Percentiles rank a stretch among this genome's conserved stretches.
These are phyloP conservation scores for Phalaenopsis aphrodite DNA, from an alignment of 106 monocot genomes.

Conservation along the genomic window DNA sequence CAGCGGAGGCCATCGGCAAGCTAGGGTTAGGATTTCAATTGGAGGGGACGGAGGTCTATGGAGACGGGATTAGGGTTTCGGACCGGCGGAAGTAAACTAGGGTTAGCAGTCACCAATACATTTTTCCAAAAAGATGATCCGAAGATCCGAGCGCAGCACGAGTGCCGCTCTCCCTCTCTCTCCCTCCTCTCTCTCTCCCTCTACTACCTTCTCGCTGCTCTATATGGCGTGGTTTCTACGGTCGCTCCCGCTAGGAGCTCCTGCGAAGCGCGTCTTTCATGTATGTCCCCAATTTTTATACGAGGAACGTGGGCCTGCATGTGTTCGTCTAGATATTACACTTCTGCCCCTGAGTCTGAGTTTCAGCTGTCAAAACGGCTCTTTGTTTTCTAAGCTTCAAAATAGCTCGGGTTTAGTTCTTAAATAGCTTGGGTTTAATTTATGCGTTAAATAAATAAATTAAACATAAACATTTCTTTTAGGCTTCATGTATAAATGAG, in stretches of 20 bases:
- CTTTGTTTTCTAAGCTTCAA: no score
- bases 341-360: background rate
- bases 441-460: no score
- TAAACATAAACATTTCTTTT: no score
- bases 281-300: background rate
- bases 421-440: no score
- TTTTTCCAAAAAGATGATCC: background rate
- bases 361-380: no score
- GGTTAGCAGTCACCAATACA: background rate
- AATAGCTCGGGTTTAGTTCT: no score
- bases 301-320: background rate
- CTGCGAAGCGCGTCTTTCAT: background rate
- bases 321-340: background rate
- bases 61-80: background rate
- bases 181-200: background rate
- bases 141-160: background rate
- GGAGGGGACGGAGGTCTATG: background rate
- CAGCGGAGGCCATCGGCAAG: slow-evolving; percentile 2
- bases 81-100: background rate
- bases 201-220: background rate
- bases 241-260: background rate
- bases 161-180: background rate
- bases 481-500: no score
- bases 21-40: slow-evolving; percentile 4
- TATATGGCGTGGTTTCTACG: background rate